Percentiles rank a stretch among this genome's conserved stretches.
phyloP scores from a whole-genome alignment of 768 basidiomycete species.

The Amanita pallidorosea region DNA sequence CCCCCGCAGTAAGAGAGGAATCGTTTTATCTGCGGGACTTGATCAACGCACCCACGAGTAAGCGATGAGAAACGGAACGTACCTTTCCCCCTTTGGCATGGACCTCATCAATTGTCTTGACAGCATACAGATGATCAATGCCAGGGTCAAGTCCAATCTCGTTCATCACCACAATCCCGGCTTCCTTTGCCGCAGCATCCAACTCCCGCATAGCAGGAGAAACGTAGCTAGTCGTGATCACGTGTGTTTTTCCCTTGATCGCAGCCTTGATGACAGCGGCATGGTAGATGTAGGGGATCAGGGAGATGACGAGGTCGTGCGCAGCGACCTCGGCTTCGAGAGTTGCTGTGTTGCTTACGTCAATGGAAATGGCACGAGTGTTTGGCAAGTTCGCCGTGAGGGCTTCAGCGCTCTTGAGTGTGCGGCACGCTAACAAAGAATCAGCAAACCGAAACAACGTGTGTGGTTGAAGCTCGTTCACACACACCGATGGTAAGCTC shows the following conservation, averaged over 20 bases:
- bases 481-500: conserved; percentile 74
- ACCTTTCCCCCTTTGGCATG: conserved; percentile 94
- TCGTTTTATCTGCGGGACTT: conserved; percentile 53
- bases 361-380: conserved; percentile 68
- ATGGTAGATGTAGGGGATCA: conserved; percentile 94
- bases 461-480: conserved; percentile 1
- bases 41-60: not conserved
- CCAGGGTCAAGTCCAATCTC: conserved; percentile 97
- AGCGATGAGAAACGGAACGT: conserved; percentile 6
- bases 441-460: not conserved
- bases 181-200: conserved; percentile 68
- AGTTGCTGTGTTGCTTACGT: conserved; percentile 59
- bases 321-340: conserved; percentile 76
- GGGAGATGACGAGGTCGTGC: conserved; percentile 89
- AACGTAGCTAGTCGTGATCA: conserved; percentile 95
- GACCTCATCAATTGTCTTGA: conserved; percentile 91
- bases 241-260: conserved; percentile 80
- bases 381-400: conserved; percentile 60
- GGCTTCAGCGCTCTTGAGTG: conserved; percentile 62
- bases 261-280: conserved; percentile 84
- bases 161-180: conserved; percentile 92
- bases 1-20: conserved; percentile 97
- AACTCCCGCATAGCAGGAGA: conserved; percentile 85
- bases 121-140: conserved; percentile 87
- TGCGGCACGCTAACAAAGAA: conserved; percentile 63